Conservation (phyloP, 2,329 filamentous ascomycete species). For the Hymenoscyphus scutula region DNA sequence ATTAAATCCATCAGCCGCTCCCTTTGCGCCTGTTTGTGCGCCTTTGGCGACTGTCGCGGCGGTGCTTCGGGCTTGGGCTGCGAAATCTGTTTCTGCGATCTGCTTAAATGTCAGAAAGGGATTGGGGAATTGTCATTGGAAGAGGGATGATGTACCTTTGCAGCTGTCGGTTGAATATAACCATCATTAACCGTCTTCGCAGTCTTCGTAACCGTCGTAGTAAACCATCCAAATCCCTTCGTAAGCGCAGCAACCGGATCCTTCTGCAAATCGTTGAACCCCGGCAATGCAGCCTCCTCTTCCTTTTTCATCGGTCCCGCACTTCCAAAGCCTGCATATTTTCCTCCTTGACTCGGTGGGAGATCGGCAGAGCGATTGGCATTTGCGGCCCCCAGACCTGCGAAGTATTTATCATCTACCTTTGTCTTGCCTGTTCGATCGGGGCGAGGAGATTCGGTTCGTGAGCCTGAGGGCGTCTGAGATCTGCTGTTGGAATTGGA, state of each 20-base stretch:
- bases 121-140: slow-evolving; percentile 5
- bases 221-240: slow-evolving; percentile 94
- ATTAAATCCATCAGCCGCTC: slow-evolving; percentile 75
- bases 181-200: slow-evolving; percentile 88
- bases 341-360: slow-evolving; percentile 87
- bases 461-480: slow-evolving; percentile 29
- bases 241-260: slow-evolving; percentile 86
- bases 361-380: slow-evolving; percentile 69
- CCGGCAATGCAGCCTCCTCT: slow-evolving; percentile 53
- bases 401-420: slow-evolving; percentile 87
- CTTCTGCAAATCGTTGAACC: slow-evolving; percentile 83
- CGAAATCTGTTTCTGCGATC: slow-evolving; percentile 78
- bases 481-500: slow-evolving; percentile 29
- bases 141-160: slow-evolving; percentile 58
- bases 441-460: slow-evolving; percentile 33
- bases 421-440: slow-evolving; percentile 48
- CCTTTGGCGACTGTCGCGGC: slow-evolving; percentile 65
- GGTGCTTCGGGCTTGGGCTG: slow-evolving; percentile 60
- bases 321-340: slow-evolving; percentile 88
- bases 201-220: slow-evolving; percentile 81
- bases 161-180: slow-evolving; percentile 89
- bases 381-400: slow-evolving; percentile 79
- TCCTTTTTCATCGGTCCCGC: slow-evolving; percentile 51
- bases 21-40: slow-evolving; percentile 67
- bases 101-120: slow-evolving; percentile 39